Conservation (phyloP, 306 rosid species). For the Mimosa pudica region DNA sequence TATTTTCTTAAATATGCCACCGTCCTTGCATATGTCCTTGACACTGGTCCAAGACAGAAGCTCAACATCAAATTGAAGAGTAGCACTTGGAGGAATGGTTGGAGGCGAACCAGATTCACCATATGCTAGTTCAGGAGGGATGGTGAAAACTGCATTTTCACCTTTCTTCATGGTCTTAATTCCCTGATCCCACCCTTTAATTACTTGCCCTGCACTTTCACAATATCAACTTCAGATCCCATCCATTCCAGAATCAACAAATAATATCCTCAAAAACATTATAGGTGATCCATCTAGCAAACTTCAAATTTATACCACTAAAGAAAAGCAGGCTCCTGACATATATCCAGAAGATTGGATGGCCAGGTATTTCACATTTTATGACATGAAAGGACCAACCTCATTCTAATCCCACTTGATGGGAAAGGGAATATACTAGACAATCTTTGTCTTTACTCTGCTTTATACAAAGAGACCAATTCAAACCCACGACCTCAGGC, state of each 20-base stretch:
- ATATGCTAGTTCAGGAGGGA: slow-evolving; percentile 82
- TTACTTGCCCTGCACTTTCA: slow-evolving; percentile 81
- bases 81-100: slow-evolving; percentile 86
- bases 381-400: not conserved
- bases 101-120: slow-evolving; percentile 86
- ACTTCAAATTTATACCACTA: not conserved
- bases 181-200: slow-evolving; percentile 93
- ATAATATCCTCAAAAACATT: too few species aligned
- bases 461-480: too few species aligned
- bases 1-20: slow-evolving; percentile 86
- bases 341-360: too few species aligned
- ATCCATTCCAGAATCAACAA: not conserved
- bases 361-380: not conserved
- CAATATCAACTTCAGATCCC: not conserved
- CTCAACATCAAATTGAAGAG: slow-evolving; percentile 88
- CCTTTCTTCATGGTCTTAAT: slow-evolving; percentile 89
- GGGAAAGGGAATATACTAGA: too few species aligned
- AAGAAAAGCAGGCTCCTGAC: not conserved
- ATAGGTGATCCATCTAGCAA: not conserved
- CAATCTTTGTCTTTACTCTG: too few species aligned
- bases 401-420: too few species aligned
- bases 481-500: too few species aligned
- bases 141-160: slow-evolving; percentile 81
- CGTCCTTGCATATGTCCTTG: slow-evolving; percentile 87
- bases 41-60: slow-evolving; percentile 85